Percentiles rank a stretch among this genome's conserved stretches.
phyloP scores from a whole-genome alignment of 129 eudicot species.

The Heracleum sosnowskyi region DNA sequence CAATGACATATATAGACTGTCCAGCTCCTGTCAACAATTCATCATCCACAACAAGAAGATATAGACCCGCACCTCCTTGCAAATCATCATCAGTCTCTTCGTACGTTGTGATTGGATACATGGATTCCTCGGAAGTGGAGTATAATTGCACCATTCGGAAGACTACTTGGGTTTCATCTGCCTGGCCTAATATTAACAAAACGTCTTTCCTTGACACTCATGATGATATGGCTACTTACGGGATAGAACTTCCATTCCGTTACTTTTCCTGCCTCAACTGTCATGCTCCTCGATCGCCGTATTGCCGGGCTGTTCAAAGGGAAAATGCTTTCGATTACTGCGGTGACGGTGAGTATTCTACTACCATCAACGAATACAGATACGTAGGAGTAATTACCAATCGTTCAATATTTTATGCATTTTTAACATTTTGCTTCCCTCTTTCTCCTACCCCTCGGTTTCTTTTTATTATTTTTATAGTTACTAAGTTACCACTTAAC shows the following conservation, averaged over 20 bases:
- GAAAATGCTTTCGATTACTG: too few species aligned
- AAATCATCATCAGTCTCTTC: neutral
- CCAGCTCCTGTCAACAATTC: neutral
- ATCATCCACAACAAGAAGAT: neutral
- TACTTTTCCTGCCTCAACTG: neutral
- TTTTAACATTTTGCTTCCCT: too few species aligned
- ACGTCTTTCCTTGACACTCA: neutral
- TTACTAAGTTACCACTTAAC: too few species aligned
- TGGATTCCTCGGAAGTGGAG: neutral
- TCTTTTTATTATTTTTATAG: too few species aligned
- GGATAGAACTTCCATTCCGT: neutral
- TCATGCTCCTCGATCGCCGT: neutral
- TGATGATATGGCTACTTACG: neutral
- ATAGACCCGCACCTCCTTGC: neutral
- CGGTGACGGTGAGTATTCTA: too few species aligned
- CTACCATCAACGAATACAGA: too few species aligned
- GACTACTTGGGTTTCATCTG: neutral
- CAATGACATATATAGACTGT: slow-evolving; percentile 1
- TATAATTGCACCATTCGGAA: neutral
- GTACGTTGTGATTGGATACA: neutral
- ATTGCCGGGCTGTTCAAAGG: neutral
- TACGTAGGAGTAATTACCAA: too few species aligned
- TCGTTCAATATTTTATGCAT: too few species aligned
- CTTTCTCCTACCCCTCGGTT: too few species aligned
- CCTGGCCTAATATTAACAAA: neutral